Percentiles rank a stretch among this genome's conserved stretches.
Conservation (phyloP, 306 rosid species). For the Vachellia collinsii region DNA sequence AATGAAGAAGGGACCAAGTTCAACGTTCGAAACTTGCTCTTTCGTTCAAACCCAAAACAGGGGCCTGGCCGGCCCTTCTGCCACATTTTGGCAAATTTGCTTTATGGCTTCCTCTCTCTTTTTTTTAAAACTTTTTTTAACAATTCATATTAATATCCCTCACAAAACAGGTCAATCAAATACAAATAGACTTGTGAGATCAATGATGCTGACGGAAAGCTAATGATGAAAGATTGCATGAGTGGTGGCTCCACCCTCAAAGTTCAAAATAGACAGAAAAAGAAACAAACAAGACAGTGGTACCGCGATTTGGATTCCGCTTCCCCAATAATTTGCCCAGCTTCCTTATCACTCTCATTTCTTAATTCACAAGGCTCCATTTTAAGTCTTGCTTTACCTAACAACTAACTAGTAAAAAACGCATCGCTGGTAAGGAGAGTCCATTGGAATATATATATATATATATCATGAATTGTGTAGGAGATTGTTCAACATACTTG, state of each 20-base stretch:
- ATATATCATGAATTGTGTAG: too few relatives aligned
- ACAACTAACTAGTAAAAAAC: too few relatives aligned
- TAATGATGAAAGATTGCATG: conserved; percentile 12
- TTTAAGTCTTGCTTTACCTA: not conserved
- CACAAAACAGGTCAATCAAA: conserved; percentile 16
- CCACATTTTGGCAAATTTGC: not conserved
- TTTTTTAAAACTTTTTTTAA: not conserved
- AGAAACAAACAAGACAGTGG: conserved; percentile 30
- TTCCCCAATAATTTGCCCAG: conserved; percentile 36
- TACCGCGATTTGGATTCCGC: conserved; percentile 29
- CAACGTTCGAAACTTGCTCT: conserved; percentile 10
- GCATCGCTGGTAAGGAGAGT: too few relatives aligned
- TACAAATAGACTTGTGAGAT: not conserved
- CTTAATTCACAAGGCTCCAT: conserved; percentile 42
- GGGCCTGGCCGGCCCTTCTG: not conserved
- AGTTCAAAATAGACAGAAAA: conserved; percentile 7
- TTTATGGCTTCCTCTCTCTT: not conserved
- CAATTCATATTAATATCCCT: not conserved
- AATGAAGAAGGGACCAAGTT: conserved; percentile 33
- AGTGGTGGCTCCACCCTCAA: conserved; percentile 46
- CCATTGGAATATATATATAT: too few relatives aligned
- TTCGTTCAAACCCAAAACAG: not conserved
- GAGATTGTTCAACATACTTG: too few relatives aligned
- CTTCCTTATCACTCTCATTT: conserved; percentile 3
- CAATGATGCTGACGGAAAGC: conserved; percentile 17